Base-by-base conservation (phyloP, 2,329 filamentous ascomycete genomes). In the Whalleya microplaca region DNA sequence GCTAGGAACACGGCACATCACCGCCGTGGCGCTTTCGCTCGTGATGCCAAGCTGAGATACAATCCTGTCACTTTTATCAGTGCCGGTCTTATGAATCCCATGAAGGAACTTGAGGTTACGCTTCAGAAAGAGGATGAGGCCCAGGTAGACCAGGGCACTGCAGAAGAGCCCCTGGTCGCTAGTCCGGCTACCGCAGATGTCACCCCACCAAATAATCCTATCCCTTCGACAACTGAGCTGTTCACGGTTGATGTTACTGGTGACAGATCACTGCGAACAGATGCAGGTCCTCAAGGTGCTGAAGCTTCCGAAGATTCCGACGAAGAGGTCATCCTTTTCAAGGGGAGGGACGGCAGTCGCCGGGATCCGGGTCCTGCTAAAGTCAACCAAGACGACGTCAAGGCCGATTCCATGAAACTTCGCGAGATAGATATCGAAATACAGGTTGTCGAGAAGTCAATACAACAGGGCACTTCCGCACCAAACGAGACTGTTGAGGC, bases 271-370 rank as follows among this genome's bases (percentile, higher is more conserved):
- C 47, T 66, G 32, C 48, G 51, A 2, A 51, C 55, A 7, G 44
- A 42, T 18, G 9, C 41, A 29, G 45, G 47, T 10, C 46, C 62
- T 16, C 53, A 49, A 41, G 61, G 45, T 29, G 59, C 52, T 10
- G 56, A 64, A 0, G 80, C 84, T 29, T 60, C 52, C 12, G 56
- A 64, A 0, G 80, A 85, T 61, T 90, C 88, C 0, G 89, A 87
- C 66, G 89, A 90, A 46, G 91, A 96, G 62, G 77, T 91, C 4
- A 85, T 92, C 45, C 66, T 91, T 0, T 91, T 90, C 68, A 81
- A 78, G 55, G 86, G 86, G 41, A 79, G 86, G 51, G 73, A 74
- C 53, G 61, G 54, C 55, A 69, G 69, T 66, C 53, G 52, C 45
- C 65, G 55, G 10, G 67, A 64, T 20, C 53, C 51, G 37, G 55